Evolutionary conservation across 75 land plant species (phyloP).

Genomic region (Isoetes taiwanensis): DNA sequence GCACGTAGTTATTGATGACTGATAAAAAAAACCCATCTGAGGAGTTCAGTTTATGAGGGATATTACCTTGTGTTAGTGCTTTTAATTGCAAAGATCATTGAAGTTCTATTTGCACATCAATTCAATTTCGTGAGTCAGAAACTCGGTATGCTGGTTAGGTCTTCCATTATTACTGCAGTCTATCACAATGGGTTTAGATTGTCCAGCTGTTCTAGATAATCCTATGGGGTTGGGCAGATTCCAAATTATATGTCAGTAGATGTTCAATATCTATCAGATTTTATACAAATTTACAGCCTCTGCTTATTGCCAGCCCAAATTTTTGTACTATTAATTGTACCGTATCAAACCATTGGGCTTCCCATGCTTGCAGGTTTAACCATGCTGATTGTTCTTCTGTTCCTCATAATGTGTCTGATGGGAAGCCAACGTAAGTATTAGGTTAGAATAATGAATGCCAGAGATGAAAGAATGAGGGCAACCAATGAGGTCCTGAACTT

Average conservation of each 20-base stretch:
- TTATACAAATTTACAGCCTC: conserved; percentile 2
- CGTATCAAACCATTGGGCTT: background rate
- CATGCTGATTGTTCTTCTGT: background rate
- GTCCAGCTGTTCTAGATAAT: background rate
- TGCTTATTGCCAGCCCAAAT: background rate
- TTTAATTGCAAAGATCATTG: background rate
- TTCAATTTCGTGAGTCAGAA: background rate
- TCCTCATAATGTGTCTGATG: background rate
- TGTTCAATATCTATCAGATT: conserved; percentile 1
- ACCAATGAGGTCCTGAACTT: conserved; percentile 3
- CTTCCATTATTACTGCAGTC: background rate
- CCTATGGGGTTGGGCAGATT: background rate
- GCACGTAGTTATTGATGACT: too few relatives aligned
- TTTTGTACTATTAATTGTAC: background rate
- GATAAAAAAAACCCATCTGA: too few relatives aligned
- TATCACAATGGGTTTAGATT: background rate
- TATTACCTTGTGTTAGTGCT: background rate
- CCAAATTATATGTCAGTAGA: background rate
- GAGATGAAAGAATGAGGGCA: conserved; percentile 2
- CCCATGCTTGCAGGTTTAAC: background rate
- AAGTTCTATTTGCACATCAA: background rate
- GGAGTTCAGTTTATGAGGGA: background rate
- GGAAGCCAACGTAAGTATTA: background rate
- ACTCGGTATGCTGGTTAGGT: background rate
- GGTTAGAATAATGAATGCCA: background rate